Evolutionary conservation across 805 yeast genomes (phyloP).

Genomic region (Saturnispora silvae): DNA sequence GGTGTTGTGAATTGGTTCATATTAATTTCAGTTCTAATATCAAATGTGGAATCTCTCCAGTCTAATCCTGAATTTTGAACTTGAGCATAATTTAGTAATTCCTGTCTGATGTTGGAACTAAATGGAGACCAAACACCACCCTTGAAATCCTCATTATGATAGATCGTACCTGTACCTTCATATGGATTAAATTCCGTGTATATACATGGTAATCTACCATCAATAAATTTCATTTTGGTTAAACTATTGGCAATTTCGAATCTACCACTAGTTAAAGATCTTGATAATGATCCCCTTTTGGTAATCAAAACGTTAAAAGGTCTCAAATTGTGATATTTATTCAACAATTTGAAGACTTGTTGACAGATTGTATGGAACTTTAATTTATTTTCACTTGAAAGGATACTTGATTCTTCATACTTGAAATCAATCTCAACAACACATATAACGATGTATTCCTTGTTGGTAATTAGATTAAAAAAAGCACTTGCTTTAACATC

Average conservation of each 20-base stretch:
- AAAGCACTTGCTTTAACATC: constrained; percentile 85
- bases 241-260: constrained; percentile 87
- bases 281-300: constrained; percentile 71
- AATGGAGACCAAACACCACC: constrained; percentile 84
- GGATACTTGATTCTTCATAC: constrained; percentile 12
- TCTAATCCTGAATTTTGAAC: constrained; percentile 77
- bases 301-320: constrained; percentile 76
- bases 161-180: constrained; percentile 51
- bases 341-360: constrained; percentile 31
- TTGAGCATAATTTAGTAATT: constrained; percentile 52
- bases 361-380: constrained; percentile 36
- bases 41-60: constrained; percentile 62
- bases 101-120: constrained; percentile 53
- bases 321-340: constrained; percentile 58
- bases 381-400: constrained; percentile 22
- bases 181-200: constrained; percentile 71
- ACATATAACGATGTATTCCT: constrained; percentile 75
- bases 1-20: constrained; percentile 60
- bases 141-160: constrained; percentile 61
- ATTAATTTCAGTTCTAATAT: constrained; percentile 66
- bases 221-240: constrained; percentile 64
- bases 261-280: constrained; percentile 76
- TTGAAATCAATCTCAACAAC: constrained; percentile 47
- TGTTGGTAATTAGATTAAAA: constrained; percentile 71
- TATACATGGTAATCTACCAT: constrained; percentile 69